phyloP scores from a whole-genome alignment of 1,284 basidiomycete genomes.

The Boletus semigastroideus region DNA sequence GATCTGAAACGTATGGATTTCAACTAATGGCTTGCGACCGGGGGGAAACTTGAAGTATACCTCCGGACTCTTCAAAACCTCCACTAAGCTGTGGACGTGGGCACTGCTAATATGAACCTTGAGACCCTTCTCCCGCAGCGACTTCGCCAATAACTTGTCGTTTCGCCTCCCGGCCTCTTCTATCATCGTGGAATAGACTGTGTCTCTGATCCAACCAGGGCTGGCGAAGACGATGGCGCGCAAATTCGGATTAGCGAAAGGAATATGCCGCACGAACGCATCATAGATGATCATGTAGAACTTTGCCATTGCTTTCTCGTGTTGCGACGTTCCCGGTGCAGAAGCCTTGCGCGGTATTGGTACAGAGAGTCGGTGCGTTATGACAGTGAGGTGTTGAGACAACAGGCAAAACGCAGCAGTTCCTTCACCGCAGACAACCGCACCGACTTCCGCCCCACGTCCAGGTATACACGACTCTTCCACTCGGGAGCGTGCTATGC shows the following conservation, averaged over 20 bases:
- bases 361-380: conserved; percentile 89
- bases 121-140: conserved; percentile 80
- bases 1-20: conserved; percentile 44
- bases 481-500: conserved; percentile 79
- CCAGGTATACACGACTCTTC: conserved; percentile 91
- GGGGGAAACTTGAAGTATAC: conserved; percentile 47
- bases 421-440: conserved; percentile 95
- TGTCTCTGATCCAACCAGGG: conserved; percentile 93
- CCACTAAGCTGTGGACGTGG: conserved; percentile 94
- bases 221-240: conserved; percentile 95
- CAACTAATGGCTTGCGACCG: background rate
- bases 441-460: conserved; percentile 93
- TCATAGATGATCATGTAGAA: conserved; percentile 89
- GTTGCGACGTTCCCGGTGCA: conserved; percentile 73
- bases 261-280: conserved; percentile 87
- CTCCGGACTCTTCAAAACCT: conserved; percentile 93
- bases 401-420: conserved; percentile 92
- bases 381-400: conserved; percentile 95
- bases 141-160: conserved; percentile 80
- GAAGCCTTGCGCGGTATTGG: conserved; percentile 91
- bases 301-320: conserved; percentile 83
- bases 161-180: conserved; percentile 77
- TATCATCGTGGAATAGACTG: conserved; percentile 85
- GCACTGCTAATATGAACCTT: conserved; percentile 91
- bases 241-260: conserved; percentile 70